These are phyloP conservation scores for Aspergillus flavus DNA, from an alignment of 2,329 filamentous ascomycete genomes.

Conservation along the genomic window DNA sequence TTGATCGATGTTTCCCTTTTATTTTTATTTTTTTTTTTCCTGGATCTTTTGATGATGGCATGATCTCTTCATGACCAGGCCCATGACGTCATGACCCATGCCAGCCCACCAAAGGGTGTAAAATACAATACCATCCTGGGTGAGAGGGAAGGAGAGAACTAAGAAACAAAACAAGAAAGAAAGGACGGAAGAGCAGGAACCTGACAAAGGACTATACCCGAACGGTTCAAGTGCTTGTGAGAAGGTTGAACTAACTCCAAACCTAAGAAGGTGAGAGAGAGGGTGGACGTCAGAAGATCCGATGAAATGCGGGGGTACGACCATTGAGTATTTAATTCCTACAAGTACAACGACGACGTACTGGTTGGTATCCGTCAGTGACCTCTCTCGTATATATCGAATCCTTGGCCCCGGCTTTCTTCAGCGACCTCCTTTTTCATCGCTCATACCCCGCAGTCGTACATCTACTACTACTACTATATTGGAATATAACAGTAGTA, in stretches of 20 bases:
- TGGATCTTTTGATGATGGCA: slow-evolving; percentile 1
- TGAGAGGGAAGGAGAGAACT: background rate
- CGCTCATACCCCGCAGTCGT: background rate
- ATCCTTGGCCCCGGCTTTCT: background rate
- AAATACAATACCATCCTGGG: background rate
- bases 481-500: no score
- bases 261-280: no score
- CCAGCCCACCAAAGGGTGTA: background rate
- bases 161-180: background rate
- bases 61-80: background rate
- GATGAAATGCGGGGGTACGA: slow-evolving; percentile 9
- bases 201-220: background rate
- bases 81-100: slow-evolving; percentile 6
- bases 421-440: background rate
- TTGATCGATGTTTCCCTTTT: background rate
- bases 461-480: background rate
- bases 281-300: slow-evolving; percentile 20
- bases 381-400: background rate
- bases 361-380: no score
- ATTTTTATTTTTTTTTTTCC: background rate
- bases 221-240: background rate
- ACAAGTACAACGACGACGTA: no score
- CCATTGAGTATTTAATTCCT: no score
- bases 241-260: background rate
- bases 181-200: no score